Percentiles rank a stretch among this genome's conserved stretches.
Conservation (phyloP, 495 filamentous ascomycete genomes). For the Aspergillus sparsus region DNA sequence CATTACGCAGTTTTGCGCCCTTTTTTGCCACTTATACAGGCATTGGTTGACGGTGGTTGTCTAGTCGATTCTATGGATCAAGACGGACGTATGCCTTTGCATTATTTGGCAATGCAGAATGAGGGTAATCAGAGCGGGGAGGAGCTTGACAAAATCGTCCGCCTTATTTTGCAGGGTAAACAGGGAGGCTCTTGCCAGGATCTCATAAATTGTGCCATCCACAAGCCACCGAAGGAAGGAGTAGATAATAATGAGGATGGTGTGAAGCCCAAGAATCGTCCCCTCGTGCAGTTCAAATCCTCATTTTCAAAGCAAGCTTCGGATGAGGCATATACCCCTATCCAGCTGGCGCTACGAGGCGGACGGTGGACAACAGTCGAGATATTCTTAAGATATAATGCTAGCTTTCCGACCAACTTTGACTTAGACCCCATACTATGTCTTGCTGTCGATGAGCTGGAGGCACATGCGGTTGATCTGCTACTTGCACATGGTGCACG, state of each 20-base stretch:
- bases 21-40: neutral
- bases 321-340: neutral
- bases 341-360: neutral
- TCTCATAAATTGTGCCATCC: neutral
- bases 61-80: neutral
- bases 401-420: neutral
- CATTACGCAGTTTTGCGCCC: constrained; percentile 11
- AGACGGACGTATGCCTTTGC: constrained; percentile 7
- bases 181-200: neutral
- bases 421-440: neutral
- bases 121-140: neutral
- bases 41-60: constrained; percentile 12
- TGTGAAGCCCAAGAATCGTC: neutral
- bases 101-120: neutral
- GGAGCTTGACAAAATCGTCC: neutral
- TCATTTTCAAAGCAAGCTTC: neutral
- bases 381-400: neutral
- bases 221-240: neutral
- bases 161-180: neutral
- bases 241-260: neutral
- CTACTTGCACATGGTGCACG: neutral
- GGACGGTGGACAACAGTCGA: neutral
- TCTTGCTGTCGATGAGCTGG: neutral
- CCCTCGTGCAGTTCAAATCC: neutral
- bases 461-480: neutral